phyloP scores from a whole-genome alignment of 2,329 filamentous ascomycete genomes.

The Ceratocystis huliohia region DNA sequence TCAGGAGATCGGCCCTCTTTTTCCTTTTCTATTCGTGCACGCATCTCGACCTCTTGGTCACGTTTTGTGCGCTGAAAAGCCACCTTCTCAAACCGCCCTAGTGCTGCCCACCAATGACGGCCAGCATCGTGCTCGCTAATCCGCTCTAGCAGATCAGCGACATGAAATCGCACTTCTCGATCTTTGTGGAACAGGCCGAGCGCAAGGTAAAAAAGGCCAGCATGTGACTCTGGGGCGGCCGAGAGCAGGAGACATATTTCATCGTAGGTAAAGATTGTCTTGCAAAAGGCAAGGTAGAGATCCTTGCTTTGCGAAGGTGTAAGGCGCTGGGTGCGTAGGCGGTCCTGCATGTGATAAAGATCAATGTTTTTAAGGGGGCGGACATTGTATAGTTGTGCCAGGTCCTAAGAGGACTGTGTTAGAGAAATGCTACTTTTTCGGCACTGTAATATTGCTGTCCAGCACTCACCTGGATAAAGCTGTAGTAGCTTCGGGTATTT shows the following conservation, averaged over 20 bases:
- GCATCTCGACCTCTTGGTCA: slow-evolving; percentile 45
- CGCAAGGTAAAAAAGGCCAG: slow-evolving; percentile 79
- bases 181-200: slow-evolving; percentile 88
- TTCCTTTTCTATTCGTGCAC: slow-evolving; percentile 33
- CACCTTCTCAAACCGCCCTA: slow-evolving; percentile 80
- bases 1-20: slow-evolving; percentile 31
- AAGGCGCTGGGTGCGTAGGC: slow-evolving; percentile 69
- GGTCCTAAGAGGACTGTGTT: slow-evolving; percentile 37
- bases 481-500: slow-evolving; percentile 88
- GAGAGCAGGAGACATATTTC: slow-evolving; percentile 75
- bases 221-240: slow-evolving; percentile 72
- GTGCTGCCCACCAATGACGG: slow-evolving; percentile 76
- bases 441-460: slow-evolving; percentile 23
- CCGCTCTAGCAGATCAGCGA: slow-evolving; percentile 67
- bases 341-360: slow-evolving; percentile 83
- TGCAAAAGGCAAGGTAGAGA: slow-evolving; percentile 70
- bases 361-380: slow-evolving; percentile 69
- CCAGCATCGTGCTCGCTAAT: slow-evolving; percentile 81
- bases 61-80: slow-evolving; percentile 69
- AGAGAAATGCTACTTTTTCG: background rate
- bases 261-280: slow-evolving; percentile 65
- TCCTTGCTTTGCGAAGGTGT: slow-evolving; percentile 63
- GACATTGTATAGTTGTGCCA: slow-evolving; percentile 50
- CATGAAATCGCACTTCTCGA: slow-evolving; percentile 60
- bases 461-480: slow-evolving; percentile 62